These are phyloP conservation scores for Candida sakaeoensis DNA, from an alignment of 805 yeast species.

Conservation along the genomic window DNA sequence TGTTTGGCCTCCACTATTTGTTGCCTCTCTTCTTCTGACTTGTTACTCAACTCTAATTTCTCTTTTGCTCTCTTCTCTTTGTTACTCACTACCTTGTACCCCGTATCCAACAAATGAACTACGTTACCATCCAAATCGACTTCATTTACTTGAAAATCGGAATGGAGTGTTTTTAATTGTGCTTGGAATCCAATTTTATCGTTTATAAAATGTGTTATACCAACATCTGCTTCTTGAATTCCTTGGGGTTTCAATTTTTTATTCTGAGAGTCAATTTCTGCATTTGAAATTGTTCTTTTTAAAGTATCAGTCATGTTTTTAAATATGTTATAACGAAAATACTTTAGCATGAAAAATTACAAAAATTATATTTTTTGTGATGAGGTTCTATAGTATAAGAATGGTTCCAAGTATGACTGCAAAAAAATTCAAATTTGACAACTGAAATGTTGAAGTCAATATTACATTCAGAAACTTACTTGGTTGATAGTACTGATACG, in stretches of 20 bases:
- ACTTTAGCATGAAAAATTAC: slow-evolving; percentile 3
- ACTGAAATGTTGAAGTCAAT: slow-evolving; percentile 58
- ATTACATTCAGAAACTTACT: slow-evolving; percentile 11
- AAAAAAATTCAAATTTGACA: neutral
- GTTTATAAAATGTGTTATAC: slow-evolving; percentile 71
- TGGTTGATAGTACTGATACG: slow-evolving; percentile 12
- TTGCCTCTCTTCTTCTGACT: slow-evolving; percentile 30
- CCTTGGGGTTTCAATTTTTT: slow-evolving; percentile 2
- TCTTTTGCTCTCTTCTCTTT: slow-evolving; percentile 44
- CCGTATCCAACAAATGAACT: slow-evolving; percentile 71
- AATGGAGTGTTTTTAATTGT: slow-evolving; percentile 78
- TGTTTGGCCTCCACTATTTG: slow-evolving; percentile 19
- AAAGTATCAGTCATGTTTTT: slow-evolving; percentile 5
- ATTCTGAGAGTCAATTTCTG: neutral
- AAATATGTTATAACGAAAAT: slow-evolving; percentile 5
- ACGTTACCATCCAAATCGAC: slow-evolving; percentile 66
- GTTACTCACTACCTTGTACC: slow-evolving; percentile 47
- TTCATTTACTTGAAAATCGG: slow-evolving; percentile 93
- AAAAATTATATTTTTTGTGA: slow-evolving; percentile 3
- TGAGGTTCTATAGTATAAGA: neutral
- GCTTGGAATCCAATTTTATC: slow-evolving; percentile 65
- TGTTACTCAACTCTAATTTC: slow-evolving; percentile 26
- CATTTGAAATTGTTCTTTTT: slow-evolving; percentile 2
- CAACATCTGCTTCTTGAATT: slow-evolving; percentile 51
- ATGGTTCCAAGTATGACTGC: neutral